A percentile compares a stretch with the other conserved stretches of the same genome.
These are phyloP conservation scores for Salix brachista DNA, from an alignment of 345 rosid genomes.

Conservation along the genomic window DNA sequence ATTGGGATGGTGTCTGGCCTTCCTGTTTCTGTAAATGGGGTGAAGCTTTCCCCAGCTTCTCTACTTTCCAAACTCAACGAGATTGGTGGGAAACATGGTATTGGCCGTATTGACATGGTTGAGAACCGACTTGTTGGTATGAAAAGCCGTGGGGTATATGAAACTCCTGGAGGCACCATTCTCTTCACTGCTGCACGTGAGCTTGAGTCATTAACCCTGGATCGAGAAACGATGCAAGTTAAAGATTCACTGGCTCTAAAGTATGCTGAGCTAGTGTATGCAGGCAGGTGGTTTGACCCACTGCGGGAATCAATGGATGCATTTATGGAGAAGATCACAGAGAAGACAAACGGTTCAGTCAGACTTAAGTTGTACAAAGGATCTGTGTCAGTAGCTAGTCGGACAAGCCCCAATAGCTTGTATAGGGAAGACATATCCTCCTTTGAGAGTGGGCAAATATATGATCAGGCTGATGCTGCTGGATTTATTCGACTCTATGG, in stretches of 20 bases:
- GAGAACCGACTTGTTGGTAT: slow-evolving; percentile 92
- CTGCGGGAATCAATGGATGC: slow-evolving; percentile 78
- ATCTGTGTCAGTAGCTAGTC: slow-evolving; percentile 54
- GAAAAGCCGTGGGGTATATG: slow-evolving; percentile 98
- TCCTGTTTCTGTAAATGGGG: slow-evolving; percentile 70
- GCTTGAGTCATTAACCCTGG: slow-evolving; percentile 81
- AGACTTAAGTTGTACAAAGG: slow-evolving; percentile 80
- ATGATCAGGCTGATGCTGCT: slow-evolving; percentile 89
- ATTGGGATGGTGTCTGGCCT: slow-evolving; percentile 70
- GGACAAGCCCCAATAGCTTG: slow-evolving; percentile 66
- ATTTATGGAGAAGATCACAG: slow-evolving; percentile 76
- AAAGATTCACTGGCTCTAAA: slow-evolving; percentile 75
- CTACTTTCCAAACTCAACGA: slow-evolving; percentile 66
- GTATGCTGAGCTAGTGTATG: slow-evolving; percentile 88
- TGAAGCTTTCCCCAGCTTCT: slow-evolving; percentile 65
- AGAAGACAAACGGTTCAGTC: slow-evolving; percentile 70
- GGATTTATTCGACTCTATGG: slow-evolving; percentile 79
- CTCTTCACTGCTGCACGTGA: slow-evolving; percentile 72
- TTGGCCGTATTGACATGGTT: slow-evolving; percentile 88
- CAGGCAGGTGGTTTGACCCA: slow-evolving; percentile 95
- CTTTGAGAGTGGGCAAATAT: slow-evolving; percentile 74
- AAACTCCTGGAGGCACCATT: slow-evolving; percentile 95
- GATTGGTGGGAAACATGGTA: slow-evolving; percentile 75
- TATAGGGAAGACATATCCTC: slow-evolving; percentile 89
- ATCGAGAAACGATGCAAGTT: slow-evolving; percentile 72